phyloP scores from a whole-genome alignment of 2,329 filamentous ascomycete genomes.

The Arthrobotrys iridis region DNA sequence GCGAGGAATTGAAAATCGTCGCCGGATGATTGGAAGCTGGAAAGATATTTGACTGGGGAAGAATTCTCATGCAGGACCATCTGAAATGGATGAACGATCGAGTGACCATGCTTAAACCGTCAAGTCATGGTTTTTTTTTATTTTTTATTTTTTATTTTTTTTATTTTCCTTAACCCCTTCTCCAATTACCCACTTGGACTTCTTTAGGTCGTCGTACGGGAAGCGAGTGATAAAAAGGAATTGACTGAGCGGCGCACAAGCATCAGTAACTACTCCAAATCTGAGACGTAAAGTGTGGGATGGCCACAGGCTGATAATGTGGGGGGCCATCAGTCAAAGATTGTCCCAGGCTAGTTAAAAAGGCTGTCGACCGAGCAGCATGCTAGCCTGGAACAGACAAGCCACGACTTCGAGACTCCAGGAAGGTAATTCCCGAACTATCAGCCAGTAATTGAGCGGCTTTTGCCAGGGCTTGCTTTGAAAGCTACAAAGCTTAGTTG shows the following conservation, averaged over 20 bases:
- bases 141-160: not conserved
- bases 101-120: conserved; percentile 19
- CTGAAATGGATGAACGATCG: not conserved
- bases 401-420: not conserved
- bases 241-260: not conserved
- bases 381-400: conserved; percentile 6
- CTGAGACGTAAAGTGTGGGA: conserved; percentile 22
- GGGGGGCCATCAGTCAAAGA: not conserved
- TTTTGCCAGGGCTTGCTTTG: not conserved
- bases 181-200: not conserved
- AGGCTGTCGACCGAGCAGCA: conserved; percentile 11
- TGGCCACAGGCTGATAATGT: conserved; percentile 15
- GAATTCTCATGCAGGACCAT: not conserved
- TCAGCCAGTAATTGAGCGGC: no score
- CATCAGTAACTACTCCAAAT: no score
- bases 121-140: not conserved
- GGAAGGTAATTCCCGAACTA: no score
- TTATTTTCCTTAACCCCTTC: not conserved
- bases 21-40: conserved; percentile 13
- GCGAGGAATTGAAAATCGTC: conserved; percentile 18
- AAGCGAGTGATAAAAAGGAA: not conserved
- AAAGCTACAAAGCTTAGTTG: no score
- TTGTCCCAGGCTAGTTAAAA: no score
- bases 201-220: conserved; percentile 16
- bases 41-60: conserved; percentile 1